A percentile compares a stretch with the other conserved stretches of the same genome.
Evolutionary conservation across 495 filamentous ascomycete genomes (phyloP).

Genomic region (Parmelia sp.): DNA sequence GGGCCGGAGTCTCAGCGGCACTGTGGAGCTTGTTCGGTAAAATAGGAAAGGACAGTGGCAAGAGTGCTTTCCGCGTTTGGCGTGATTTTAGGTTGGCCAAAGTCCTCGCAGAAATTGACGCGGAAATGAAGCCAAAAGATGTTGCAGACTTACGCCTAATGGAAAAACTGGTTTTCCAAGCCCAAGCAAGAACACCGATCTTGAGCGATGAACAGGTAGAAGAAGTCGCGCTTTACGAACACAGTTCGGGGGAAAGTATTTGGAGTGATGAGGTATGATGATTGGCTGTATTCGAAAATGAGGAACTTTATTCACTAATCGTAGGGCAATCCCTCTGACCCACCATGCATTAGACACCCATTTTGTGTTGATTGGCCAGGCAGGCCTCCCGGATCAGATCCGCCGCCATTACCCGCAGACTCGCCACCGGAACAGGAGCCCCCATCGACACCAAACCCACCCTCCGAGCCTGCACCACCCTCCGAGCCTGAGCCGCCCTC

Average conservation of each 20-base stretch:
- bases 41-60: neutral
- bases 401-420: no score
- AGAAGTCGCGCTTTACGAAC: neutral
- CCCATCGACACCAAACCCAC: no score
- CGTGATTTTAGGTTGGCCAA: neutral
- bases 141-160: no score
- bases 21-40: neutral
- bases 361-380: no score
- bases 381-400: no score
- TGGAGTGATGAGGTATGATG: neutral
- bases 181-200: no score
- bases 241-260: neutral
- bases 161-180: no score
- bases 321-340: neutral
- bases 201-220: neutral
- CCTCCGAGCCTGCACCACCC: neutral
- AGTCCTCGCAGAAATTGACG: neutral
- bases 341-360: no score
- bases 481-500: neutral
- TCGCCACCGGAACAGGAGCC: no score
- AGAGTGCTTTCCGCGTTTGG: neutral
- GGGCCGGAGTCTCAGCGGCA: neutral
- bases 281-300: neutral
- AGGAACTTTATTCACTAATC: neutral
- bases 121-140: no score